A percentile compares a stretch with the other conserved stretches of the same genome.
Conservation (phyloP, 2,329 filamentous ascomycete species). For the Clarireedia homoeocarpa region DNA sequence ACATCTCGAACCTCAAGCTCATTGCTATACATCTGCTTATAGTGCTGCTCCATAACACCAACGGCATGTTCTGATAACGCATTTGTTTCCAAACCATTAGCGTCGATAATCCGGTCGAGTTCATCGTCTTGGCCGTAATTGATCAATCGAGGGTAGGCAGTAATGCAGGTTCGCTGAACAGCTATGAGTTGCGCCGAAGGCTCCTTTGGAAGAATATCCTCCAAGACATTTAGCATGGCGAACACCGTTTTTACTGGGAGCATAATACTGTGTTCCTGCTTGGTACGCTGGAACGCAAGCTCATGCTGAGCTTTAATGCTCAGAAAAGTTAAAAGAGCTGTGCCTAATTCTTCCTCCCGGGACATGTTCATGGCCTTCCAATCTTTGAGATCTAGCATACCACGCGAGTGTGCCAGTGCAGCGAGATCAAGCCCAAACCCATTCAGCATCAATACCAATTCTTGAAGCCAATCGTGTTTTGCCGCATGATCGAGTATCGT, state of each 20-base stretch:
- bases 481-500: slow-evolving; percentile 72
- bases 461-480: slow-evolving; percentile 76
- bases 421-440: slow-evolving; percentile 84
- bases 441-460: slow-evolving; percentile 55
- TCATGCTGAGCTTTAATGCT: slow-evolving; percentile 80
- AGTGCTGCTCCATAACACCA: slow-evolving; percentile 91
- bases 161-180: slow-evolving; percentile 82
- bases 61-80: slow-evolving; percentile 71
- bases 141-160: slow-evolving; percentile 86
- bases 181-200: slow-evolving; percentile 62
- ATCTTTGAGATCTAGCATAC: slow-evolving; percentile 68
- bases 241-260: slow-evolving; percentile 81
- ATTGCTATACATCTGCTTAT: slow-evolving; percentile 95
- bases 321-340: slow-evolving; percentile 70
- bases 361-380: slow-evolving; percentile 71
- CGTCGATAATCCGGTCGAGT: slow-evolving; percentile 84
- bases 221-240: slow-evolving; percentile 69
- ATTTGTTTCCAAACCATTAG: slow-evolving; percentile 76
- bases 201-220: slow-evolving; percentile 56
- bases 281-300: slow-evolving; percentile 58
- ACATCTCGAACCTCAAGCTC: slow-evolving; percentile 82
- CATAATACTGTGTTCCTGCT: slow-evolving; percentile 58
- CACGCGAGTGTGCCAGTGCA: slow-evolving; percentile 74
- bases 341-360: slow-evolving; percentile 58
- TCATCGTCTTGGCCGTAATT: slow-evolving; percentile 76